Conservation (phyloP, 139 green algal species). For the Tetraselmis chui region DNA sequence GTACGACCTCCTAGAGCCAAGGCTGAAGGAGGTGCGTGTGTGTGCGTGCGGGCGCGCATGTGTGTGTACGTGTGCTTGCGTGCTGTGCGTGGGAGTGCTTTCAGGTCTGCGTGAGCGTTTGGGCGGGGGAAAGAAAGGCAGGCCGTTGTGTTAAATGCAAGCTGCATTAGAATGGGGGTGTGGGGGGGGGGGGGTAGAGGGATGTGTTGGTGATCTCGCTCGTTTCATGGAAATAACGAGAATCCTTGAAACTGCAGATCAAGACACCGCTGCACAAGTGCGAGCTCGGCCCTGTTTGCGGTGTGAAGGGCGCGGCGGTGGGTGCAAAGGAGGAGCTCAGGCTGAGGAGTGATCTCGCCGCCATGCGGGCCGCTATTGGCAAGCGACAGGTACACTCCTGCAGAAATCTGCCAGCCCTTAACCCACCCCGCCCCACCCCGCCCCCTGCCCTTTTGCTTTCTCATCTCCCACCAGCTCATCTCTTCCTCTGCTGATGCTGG, state of each 20-base stretch:
- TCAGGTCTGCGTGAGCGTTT: no score
- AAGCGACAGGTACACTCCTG: background rate
- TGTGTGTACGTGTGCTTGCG: no score
- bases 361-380: slow-evolving; percentile 20
- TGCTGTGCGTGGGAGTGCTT: no score
- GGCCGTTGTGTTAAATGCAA: no score
- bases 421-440: background rate
- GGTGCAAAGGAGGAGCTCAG: slow-evolving; percentile 3
- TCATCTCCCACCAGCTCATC: no score
- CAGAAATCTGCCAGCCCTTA: background rate
- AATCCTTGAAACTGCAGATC: no score
- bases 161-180: background rate
- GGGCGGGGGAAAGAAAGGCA: no score
- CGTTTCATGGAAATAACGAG: no score
- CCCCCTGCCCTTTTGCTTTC: background rate
- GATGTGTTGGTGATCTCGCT: no score
- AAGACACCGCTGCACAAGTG: background rate
- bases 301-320: slow-evolving; percentile 14
- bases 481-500: background rate
- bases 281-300: background rate
- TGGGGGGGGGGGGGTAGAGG: no score
- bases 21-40: background rate
- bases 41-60: no score
- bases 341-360: slow-evolving; percentile 3
- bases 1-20: background rate